Evolutionary conservation across 2,329 filamentous ascomycete species (phyloP), one percentile per base, ranked within the genome.

Genomic region (Lecanosticta acicola): DNA sequence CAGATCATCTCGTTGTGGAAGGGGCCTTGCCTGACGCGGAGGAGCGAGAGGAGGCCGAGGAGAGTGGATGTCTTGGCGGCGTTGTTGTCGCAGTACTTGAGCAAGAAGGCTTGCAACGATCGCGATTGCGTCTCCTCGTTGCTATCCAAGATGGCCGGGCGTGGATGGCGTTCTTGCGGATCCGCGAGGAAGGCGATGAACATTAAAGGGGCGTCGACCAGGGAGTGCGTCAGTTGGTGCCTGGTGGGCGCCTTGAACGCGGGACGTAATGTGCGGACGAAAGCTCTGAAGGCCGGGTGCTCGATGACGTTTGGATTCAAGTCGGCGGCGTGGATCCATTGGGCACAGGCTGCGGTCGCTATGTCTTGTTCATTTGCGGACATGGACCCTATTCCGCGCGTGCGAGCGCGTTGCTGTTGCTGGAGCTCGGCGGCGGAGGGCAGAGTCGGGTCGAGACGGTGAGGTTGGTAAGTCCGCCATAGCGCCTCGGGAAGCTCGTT

Each of bases 1-100:
- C 54, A 57, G 32, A 55, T 34, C 54, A 57, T 55, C 32, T 57
- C 50, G 24, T 57, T 57, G 40, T 43, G 46, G 38, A 57, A 57
- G 0, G 52, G 52, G 1, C 54, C 54, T 32, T 53, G 50, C 43
- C 55, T 57, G 36, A 55, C 50, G 3, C 54, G 44, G n/a, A 57
- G 52, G 11, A 57, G 40, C 13, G 54, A 57, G 14, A 57, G 48
- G 45, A 57, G 46, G 10, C 46, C 54, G 14, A 57, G 52, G 16
- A 57, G 39, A 1, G 40, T 37, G 2, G 54, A 45, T 2, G 54
- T 52, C 33, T 55, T 53, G 21, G 17, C 16, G 13, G 52, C 47
- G 20, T 55, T 44, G 41, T 44, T 44, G n/a, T 53, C 49, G 48
- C 48, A 51, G 46, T 57, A 57, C 46, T 57, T 57, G 32, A 57